These are phyloP conservation scores for Salix purpurea DNA, from an alignment of 345 rosid species.

Conservation along the genomic window DNA sequence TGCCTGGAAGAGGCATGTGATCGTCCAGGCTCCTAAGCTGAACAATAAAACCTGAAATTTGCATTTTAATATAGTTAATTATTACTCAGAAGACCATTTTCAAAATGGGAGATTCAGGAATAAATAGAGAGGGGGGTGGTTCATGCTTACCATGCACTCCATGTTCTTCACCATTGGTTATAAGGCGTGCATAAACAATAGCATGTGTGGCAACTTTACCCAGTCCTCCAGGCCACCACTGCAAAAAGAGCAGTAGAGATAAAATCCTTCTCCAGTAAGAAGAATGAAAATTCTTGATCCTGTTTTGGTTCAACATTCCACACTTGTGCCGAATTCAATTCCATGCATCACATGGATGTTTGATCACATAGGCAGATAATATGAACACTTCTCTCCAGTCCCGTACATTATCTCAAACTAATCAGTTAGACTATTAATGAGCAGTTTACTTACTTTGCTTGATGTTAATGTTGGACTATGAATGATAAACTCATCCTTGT, in stretches of 20 bases:
- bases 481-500: conserved; percentile 82
- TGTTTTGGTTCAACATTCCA: background rate
- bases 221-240: conserved; percentile 99
- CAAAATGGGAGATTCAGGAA: background rate
- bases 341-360: background rate
- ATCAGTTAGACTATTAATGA: background rate
- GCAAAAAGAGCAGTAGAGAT: conserved; percentile 12
- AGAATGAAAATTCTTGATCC: background rate
- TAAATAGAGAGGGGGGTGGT: background rate
- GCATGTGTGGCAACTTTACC: conserved; percentile 93
- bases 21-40: conserved; percentile 94
- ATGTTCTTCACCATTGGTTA: conserved; percentile 63
- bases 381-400: background rate
- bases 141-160: conserved; percentile 78
- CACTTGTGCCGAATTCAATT: background rate
- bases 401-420: background rate
- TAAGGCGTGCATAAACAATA: conserved; percentile 86
- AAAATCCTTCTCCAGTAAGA: background rate
- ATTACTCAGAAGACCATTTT: conserved; percentile 5
- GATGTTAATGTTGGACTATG: conserved; percentile 95
- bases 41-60: conserved; percentile 78
- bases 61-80: conserved; percentile 13
- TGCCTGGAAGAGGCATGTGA: conserved; percentile 93
- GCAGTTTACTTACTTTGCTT: conserved; percentile 57
- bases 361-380: background rate